Evolutionary conservation across 371 early-diverging fungal genomes (phyloP).

Genomic region (Zychaea mexicana): DNA sequence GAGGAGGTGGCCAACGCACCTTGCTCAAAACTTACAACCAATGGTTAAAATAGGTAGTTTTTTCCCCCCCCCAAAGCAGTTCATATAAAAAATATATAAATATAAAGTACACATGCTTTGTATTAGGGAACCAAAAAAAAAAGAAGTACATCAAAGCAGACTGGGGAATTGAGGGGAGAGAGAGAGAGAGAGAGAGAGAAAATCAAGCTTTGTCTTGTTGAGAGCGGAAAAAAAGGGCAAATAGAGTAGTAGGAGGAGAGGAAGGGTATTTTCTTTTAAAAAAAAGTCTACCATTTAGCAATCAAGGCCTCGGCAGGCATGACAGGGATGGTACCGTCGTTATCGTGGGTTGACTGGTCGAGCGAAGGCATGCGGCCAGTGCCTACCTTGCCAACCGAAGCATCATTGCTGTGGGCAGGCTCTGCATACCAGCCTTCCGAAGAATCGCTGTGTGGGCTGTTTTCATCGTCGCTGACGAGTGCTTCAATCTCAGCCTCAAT

Average conservation of each 20-base stretch:
- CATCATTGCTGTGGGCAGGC: neutral
- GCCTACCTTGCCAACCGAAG: neutral
- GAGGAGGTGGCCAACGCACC: constrained; percentile 54
- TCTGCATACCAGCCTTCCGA: constrained; percentile 6
- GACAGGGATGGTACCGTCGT: constrained; percentile 1
- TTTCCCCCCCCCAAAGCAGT: no score
- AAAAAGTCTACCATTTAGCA: constrained; percentile 10
- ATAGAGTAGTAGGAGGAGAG: neutral
- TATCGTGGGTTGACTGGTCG: neutral
- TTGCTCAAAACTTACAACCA: constrained; percentile 64
- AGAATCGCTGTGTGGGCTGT: constrained; percentile 11
- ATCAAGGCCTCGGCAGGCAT: constrained; percentile 4
- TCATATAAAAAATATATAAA: neutral
- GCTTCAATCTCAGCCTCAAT: neutral
- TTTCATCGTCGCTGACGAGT: neutral
- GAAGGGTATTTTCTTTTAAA: neutral
- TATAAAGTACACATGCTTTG: neutral
- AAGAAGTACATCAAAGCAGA: constrained; percentile 1
- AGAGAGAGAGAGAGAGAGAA: neutral
- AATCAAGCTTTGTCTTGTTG: neutral
- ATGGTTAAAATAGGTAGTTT: constrained; percentile 9
- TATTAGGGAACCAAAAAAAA: neutral
- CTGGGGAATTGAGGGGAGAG: neutral
- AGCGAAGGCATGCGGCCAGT: constrained; percentile 3
- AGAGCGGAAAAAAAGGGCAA: neutral